Conservation (phyloP, 2,329 filamentous ascomycete genomes). For the Aspergillus unguis region DNA sequence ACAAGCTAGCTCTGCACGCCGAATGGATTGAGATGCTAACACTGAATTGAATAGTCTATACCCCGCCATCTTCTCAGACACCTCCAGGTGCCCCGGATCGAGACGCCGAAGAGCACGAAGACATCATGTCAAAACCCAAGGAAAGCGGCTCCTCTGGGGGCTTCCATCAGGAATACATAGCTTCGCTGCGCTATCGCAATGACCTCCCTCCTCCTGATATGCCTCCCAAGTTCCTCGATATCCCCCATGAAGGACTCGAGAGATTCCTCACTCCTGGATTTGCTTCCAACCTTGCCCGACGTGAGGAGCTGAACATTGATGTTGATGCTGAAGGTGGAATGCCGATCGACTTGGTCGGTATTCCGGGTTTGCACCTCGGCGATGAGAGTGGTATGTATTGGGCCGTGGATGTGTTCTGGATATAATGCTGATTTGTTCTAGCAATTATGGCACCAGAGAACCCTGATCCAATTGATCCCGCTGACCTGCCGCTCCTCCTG, state of each 20-base stretch:
- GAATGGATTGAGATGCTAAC: slow-evolving; percentile 10
- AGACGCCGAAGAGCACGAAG: not conserved
- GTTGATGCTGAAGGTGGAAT: slow-evolving; percentile 97
- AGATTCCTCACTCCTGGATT: slow-evolving; percentile 90
- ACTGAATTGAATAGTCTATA: slow-evolving; percentile 9
- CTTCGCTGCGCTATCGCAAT: slow-evolving; percentile 92
- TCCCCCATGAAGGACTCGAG: slow-evolving; percentile 86
- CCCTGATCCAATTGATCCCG: slow-evolving; percentile 70
- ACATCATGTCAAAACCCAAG: slow-evolving; percentile 40
- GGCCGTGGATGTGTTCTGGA: not conserved
- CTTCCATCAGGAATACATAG: slow-evolving; percentile 94
- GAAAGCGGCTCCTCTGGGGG: slow-evolving; percentile 38
- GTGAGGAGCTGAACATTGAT: slow-evolving; percentile 94
- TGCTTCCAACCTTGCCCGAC: slow-evolving; percentile 80
- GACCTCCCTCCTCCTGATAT: slow-evolving; percentile 89
- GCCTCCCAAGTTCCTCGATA: slow-evolving; percentile 93
- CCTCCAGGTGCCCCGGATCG: not conserved
- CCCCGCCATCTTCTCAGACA: slow-evolving; percentile 7
- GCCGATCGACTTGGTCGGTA: slow-evolving; percentile 91
- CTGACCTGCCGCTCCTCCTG: slow-evolving; percentile 78
- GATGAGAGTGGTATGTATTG: slow-evolving; percentile 76
- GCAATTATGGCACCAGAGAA: slow-evolving; percentile 78
- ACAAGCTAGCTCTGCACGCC: not conserved
- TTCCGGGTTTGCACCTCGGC: slow-evolving; percentile 91
- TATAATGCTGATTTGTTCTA: slow-evolving; percentile 38